Percentiles rank a stretch among this genome's conserved stretches.
Conservation (phyloP, 371 early-diverging fungal genomes). For the Syncephalis fuscata region DNA sequence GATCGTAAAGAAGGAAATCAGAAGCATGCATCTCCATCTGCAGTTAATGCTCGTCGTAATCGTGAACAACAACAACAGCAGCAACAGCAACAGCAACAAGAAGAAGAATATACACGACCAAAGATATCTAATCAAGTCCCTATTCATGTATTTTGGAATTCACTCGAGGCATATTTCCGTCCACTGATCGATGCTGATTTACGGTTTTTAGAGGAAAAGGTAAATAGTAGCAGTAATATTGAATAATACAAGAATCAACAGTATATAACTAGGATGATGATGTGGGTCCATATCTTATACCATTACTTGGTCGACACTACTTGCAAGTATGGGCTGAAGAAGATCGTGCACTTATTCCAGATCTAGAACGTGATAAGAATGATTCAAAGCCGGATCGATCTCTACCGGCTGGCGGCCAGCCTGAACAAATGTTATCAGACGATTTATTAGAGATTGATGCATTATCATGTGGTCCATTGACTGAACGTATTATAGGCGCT, state of each 20-base stretch:
- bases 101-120: neutral
- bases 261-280: constrained; percentile 30
- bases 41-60: too few relatives aligned
- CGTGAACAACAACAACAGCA: too few relatives aligned
- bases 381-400: neutral
- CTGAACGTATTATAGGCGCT: constrained; percentile 53
- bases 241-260: neutral
- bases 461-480: constrained; percentile 38
- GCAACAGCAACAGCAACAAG: neutral
- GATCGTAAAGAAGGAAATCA: too few relatives aligned
- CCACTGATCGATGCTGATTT: constrained; percentile 65
- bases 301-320: constrained; percentile 61
- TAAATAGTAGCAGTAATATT: constrained; percentile 1
- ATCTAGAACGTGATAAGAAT: neutral
- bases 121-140: constrained; percentile 43
- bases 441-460: constrained; percentile 34
- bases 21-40: too few relatives aligned
- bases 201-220: constrained; percentile 33
- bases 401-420: neutral
- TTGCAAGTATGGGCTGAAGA: constrained; percentile 70
- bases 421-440: constrained; percentile 19
- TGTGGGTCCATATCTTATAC: constrained; percentile 48
- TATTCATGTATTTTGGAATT: constrained; percentile 58
- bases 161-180: constrained; percentile 71
- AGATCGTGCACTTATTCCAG: constrained; percentile 34